Evolutionary conservation across 176 grass and related monocot species (phyloP).

Genomic region (Olyra latifolia): DNA sequence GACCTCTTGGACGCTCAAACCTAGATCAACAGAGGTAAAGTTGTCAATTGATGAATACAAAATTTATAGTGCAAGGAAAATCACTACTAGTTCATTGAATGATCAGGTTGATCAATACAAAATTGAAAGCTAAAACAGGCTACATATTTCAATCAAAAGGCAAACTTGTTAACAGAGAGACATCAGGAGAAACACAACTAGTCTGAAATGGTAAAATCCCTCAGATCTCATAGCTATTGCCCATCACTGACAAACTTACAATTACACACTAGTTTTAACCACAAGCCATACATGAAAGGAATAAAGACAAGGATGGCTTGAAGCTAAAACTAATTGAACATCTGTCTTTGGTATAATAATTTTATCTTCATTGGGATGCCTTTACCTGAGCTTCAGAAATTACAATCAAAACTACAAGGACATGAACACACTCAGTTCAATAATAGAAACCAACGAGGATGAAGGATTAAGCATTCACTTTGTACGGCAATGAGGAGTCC

Average conservation of each 20-base stretch:
- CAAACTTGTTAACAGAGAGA: not conserved
- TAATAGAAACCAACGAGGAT: not conserved
- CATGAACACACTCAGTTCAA: not conserved
- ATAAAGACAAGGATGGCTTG: constrained; percentile 9
- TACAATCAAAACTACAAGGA: not conserved
- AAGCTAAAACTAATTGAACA: constrained; percentile 39
- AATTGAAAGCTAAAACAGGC: not conserved
- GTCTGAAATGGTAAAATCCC: not conserved
- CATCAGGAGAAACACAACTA: not conserved
- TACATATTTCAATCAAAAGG: not conserved
- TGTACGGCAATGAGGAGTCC: not conserved
- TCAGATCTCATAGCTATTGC: constrained; percentile 47
- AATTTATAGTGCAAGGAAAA: not conserved
- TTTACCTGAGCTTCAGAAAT: not conserved
- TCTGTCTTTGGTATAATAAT: constrained; percentile 12
- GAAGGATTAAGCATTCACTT: not conserved
- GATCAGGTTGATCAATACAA: not conserved
- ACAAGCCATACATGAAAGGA: constrained; percentile 28
- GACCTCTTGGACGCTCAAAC: constrained; percentile 65
- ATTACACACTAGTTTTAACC: constrained; percentile 27
- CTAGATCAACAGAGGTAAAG: constrained; percentile 27
- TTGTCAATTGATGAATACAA: not conserved
- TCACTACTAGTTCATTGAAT: not conserved
- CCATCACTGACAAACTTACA: constrained; percentile 17
- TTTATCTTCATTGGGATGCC: constrained; percentile 2